phyloP scores from a whole-genome alignment of 768 basidiomycete genomes.

The Agaricus sinodeliciosus region DNA sequence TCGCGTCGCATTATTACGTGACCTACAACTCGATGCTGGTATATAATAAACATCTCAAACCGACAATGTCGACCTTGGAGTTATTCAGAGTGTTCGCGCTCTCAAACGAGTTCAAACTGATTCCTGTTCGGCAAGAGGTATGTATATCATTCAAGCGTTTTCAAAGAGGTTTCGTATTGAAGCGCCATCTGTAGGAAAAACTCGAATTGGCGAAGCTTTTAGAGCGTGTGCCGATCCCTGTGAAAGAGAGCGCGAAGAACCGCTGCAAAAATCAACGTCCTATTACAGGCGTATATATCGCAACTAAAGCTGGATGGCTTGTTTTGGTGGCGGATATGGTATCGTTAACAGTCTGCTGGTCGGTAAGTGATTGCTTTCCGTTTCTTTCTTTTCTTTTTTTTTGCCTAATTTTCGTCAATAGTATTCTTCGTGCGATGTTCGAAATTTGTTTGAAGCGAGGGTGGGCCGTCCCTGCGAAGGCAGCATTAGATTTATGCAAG shows the following conservation, averaged over 20 bases:
- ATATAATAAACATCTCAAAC: conserved; percentile 89
- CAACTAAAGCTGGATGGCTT: conserved; percentile 84
- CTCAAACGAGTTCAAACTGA: conserved; percentile 90
- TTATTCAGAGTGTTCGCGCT: conserved; percentile 94
- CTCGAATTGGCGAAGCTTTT: conserved; percentile 84
- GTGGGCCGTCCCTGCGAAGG: conserved; percentile 93
- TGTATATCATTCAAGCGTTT: not conserved
- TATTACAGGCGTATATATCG: conserved; percentile 86
- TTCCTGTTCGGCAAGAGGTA: conserved; percentile 8
- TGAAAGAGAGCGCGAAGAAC: conserved; percentile 97
- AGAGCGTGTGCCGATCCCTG: conserved; percentile 93
- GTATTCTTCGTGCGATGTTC: conserved; percentile 70
- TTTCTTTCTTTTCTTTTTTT: conserved; percentile 11
- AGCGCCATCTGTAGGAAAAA: conserved; percentile 69
- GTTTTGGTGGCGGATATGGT: conserved; percentile 90
- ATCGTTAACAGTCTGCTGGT: conserved; percentile 93
- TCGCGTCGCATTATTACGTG: conserved; percentile 94
- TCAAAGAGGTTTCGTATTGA: conserved; percentile 25
- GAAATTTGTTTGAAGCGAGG: conserved; percentile 97
- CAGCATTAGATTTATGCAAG: conserved; percentile 90
- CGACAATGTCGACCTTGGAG: conserved; percentile 84
- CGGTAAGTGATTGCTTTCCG: conserved; percentile 49
- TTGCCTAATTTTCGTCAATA: not conserved
- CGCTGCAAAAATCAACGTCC: conserved; percentile 94
- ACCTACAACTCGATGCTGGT: conserved; percentile 93